Conservation (phyloP, 148 eudicot genomes). For the Hydrangea macrophylla region DNA sequence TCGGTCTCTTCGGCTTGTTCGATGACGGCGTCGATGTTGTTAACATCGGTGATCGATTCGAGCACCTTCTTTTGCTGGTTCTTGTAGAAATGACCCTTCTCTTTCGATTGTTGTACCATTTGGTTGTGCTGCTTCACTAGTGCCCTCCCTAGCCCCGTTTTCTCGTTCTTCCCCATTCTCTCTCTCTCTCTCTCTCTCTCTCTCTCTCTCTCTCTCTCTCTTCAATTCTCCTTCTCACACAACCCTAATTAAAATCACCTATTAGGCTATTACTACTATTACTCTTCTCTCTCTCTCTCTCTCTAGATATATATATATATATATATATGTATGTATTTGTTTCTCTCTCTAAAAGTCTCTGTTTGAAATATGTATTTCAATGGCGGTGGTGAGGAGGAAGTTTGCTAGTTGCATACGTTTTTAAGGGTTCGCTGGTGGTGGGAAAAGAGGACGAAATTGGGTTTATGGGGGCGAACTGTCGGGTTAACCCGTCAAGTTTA, state of each 20-base stretch:
- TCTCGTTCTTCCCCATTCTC: conserved; percentile 77
- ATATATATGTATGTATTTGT: no score
- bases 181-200: conserved; percentile 46
- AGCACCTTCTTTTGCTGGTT: conserved; percentile 63
- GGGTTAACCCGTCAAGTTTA: no score
- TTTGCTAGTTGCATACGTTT: background rate
- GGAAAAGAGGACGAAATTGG: no score
- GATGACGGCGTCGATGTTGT: conserved; percentile 83
- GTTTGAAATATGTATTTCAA: background rate
- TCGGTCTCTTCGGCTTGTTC: conserved; percentile 82
- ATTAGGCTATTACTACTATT: no score
- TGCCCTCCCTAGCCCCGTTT: conserved; percentile 80
- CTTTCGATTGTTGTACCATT: conserved; percentile 62
- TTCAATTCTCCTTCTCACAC: conserved; percentile 1
- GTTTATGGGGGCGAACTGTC: no score
- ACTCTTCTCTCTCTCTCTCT: background rate
- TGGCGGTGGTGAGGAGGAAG: background rate
- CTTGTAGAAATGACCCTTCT: conserved; percentile 58
- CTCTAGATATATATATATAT: no score
- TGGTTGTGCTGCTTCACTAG: conserved; percentile 91
- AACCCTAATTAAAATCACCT: conserved; percentile 4
- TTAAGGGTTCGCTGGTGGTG: no score
- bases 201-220: conserved; percentile 81
- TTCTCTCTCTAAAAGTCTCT: background rate
- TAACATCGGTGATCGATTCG: conserved; percentile 81